These are phyloP conservation scores for Umbellularia californica DNA, from an alignment of 164 flowering plant genomes.

Conservation along the genomic window DNA sequence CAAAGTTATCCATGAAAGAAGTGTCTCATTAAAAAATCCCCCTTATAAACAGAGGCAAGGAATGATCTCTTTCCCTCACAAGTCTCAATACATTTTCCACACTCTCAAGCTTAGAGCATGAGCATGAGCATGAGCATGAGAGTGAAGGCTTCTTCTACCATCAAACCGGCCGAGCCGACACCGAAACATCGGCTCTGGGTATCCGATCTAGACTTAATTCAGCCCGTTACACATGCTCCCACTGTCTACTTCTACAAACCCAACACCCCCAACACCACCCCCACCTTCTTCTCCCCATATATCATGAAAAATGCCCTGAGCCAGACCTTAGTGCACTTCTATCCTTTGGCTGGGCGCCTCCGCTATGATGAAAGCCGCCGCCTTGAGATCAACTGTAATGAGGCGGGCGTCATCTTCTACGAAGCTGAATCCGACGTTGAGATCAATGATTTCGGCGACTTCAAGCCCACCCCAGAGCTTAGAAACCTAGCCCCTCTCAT, in stretches of 20 bases:
- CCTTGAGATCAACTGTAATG: constrained; percentile 43
- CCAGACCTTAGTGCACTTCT: constrained; percentile 27
- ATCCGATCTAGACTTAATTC: constrained; percentile 10
- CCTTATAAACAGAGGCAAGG: too few species aligned
- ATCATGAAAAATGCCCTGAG: constrained; percentile 29
- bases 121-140: background rate
- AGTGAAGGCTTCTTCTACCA: constrained; percentile 4
- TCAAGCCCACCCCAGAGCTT: constrained; percentile 16
- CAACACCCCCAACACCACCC: background rate
- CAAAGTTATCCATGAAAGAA: too few species aligned
- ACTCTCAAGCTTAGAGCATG: too few species aligned
- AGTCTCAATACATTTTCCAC: too few species aligned
- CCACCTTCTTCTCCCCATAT: background rate
- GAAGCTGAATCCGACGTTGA: constrained; percentile 33
- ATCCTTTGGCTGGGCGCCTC: constrained; percentile 49
- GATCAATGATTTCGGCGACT: constrained; percentile 31
- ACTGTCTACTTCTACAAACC: constrained; percentile 25
- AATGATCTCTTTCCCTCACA: too few species aligned
- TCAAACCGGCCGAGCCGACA: constrained; percentile 17
- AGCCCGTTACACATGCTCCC: constrained; percentile 11
- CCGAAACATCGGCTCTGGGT: constrained; percentile 1
- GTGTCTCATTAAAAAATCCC: too few species aligned
- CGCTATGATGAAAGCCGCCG: constrained; percentile 22
- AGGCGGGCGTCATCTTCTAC: constrained; percentile 28
- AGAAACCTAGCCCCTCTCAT: constrained; percentile 33